phyloP scores from a whole-genome alignment of 208 protist genomes.

The Crithidia fasciculata region DNA sequence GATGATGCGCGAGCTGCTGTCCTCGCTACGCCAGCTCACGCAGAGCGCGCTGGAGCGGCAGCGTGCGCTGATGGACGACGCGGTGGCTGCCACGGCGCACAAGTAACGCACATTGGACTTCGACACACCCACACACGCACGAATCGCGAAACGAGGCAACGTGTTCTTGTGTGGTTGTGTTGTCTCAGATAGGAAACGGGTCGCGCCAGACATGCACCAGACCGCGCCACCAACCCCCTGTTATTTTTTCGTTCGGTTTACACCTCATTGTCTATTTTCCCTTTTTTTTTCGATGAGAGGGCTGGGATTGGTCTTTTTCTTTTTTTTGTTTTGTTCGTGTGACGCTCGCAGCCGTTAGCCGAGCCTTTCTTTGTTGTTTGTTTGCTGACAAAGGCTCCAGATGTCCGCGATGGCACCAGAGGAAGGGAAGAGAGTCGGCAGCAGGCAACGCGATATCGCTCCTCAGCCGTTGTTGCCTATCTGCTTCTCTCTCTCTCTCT shows the following conservation, averaged over 20 bases:
- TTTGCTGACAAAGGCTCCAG: neutral
- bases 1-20: conserved; percentile 64
- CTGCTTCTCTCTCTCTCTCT: no score
- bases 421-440: no score
- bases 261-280: conserved; percentile 14
- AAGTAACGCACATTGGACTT: neutral
- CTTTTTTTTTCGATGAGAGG: neutral
- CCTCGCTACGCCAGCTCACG: conserved; percentile 57
- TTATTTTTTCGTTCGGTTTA: conserved; percentile 8
- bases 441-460: no score
- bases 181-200: no score
- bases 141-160: no score
- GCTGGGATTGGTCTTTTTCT: neutral
- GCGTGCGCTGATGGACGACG: conserved; percentile 61
- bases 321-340: neutral
- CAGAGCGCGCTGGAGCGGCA: conserved; percentile 68
- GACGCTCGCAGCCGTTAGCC: neutral
- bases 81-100: conserved; percentile 12
- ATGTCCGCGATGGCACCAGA: no score
- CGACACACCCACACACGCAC: no score
- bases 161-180: no score
- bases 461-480: no score
- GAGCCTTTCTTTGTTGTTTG: neutral
- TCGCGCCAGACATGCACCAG: no score
- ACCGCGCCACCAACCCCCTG: neutral